Percentiles rank a stretch among this genome's conserved stretches.
Conservation (phyloP, 495 filamentous ascomycete genomes). For the Trypethelium eluteriae region DNA sequence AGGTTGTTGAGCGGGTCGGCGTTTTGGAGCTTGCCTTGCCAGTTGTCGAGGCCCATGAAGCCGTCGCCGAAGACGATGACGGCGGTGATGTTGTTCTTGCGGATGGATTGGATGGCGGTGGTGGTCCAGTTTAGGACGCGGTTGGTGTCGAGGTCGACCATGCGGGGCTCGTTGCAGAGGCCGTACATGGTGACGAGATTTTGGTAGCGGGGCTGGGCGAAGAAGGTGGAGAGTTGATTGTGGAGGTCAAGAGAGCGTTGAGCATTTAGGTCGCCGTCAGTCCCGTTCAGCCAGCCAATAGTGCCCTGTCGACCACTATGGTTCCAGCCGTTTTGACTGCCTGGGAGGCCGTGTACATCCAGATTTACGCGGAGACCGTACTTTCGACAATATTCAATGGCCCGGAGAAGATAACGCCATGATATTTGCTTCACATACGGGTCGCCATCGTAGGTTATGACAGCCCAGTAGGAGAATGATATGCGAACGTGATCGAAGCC, state of each 20-base stretch:
- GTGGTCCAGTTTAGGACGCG: constrained; percentile 34
- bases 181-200: constrained; percentile 41
- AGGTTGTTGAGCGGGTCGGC: constrained; percentile 37
- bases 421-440: constrained; percentile 79
- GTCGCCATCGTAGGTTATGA: constrained; percentile 76
- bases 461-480: constrained; percentile 91
- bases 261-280: constrained; percentile 36
- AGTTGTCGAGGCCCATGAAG: constrained; percentile 50
- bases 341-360: constrained; percentile 78
- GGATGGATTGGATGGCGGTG: constrained; percentile 32
- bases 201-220: constrained; percentile 38
- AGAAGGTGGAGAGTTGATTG: constrained; percentile 37
- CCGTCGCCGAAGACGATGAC: constrained; percentile 61
- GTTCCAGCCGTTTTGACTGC: constrained; percentile 77
- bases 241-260: constrained; percentile 38
- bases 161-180: constrained; percentile 39
- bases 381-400: constrained; percentile 87
- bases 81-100: constrained; percentile 38
- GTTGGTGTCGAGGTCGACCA: constrained; percentile 38
- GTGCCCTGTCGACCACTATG: constrained; percentile 61
- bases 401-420: constrained; percentile 90
- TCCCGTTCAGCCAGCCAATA: constrained; percentile 46
- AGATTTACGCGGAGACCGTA: constrained; percentile 91
- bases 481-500: constrained; percentile 96
- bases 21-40: constrained; percentile 37